Base-by-base conservation (phyloP, 441 rosid genomes). In the Aquilaria agallochum region DNA sequence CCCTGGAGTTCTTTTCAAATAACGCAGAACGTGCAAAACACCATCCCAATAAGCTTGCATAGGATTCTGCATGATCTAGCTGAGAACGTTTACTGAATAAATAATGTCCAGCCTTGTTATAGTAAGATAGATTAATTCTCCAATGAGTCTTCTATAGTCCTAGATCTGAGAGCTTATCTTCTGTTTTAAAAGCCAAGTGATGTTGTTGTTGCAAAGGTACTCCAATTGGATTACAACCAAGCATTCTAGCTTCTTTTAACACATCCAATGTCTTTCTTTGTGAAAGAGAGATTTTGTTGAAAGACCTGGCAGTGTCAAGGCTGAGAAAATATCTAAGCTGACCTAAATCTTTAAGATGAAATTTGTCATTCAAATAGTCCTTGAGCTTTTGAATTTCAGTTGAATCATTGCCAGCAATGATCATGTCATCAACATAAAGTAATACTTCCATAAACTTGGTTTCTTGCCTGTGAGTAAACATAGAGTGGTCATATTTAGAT, bases 391-490 rank as follows among this genome's bases (percentile, higher is more conserved):
- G 11, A 5, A 53, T 40, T 0, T 44, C 7, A 0, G 42, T 4
- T 4, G 4, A 3, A 36, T 36, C 42, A 36, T 36, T 36, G 4
- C 2, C 42, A 3, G 0, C 42, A 3, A 36, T 4, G 4, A 36
- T 27, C 6, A 65, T 14, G 50, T 65, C 69, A 65, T 65, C 63
- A 5, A 36, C 59, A 27, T 66, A 59, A 1, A 66, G 20, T 15
- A 65, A 14, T 1, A 57, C 9, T 2, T 9, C 63, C 14, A 34
- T 34, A 7, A 57, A 33, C 30, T 6, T 11, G 1, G 32, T 10
- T 10, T 40, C 50, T 5, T 47, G 3, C 1, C 12, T 10, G 20
- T 50, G 4, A 2, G 47, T 42, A 46, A 67, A 67, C 0, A 67
- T 5, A 5, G 53, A 51, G 31, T 60, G 14, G 51, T 60, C 53